Percentiles rank a stretch among this genome's conserved stretches.
phyloP scores from a whole-genome alignment of 2,329 filamentous ascomycete species.

The Clathrospora elynae region DNA sequence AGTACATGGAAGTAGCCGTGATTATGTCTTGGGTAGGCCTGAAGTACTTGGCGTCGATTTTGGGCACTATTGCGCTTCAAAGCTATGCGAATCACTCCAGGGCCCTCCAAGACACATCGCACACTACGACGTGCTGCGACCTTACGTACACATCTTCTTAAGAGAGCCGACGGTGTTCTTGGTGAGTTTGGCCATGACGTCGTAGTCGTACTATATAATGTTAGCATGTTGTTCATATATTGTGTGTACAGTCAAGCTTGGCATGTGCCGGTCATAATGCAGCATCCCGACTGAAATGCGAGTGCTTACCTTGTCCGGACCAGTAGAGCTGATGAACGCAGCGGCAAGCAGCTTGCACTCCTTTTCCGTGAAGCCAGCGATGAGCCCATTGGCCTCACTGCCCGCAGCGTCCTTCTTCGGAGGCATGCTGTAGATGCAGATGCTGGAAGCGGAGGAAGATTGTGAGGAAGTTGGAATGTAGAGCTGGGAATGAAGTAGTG shows the following conservation, averaged over 20 bases:
- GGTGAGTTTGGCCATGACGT: slow-evolving; percentile 35
- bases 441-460: neutral
- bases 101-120: too few relatives aligned
- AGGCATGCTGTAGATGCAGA: slow-evolving; percentile 22
- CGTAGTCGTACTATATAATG: slow-evolving; percentile 34
- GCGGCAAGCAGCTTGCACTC: slow-evolving; percentile 41
- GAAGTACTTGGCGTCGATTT: too few relatives aligned
- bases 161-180: slow-evolving; percentile 38
- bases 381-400: slow-evolving; percentile 5
- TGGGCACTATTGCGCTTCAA: too few relatives aligned
- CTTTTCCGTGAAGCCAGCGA: slow-evolving; percentile 29
- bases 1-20: too few relatives aligned
- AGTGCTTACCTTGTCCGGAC: slow-evolving; percentile 34
- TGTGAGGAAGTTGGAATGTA: neutral
- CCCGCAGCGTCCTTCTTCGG: slow-evolving; percentile 30
- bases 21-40: too few relatives aligned
- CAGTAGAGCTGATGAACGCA: slow-evolving; percentile 35
- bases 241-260: neutral
- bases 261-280: neutral
- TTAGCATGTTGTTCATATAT: neutral
- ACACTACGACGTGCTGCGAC: too few relatives aligned
- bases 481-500: neutral
- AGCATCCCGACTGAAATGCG: neutral
- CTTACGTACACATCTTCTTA: slow-evolving; percentile 39
- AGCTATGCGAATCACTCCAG: too few relatives aligned